These are phyloP conservation scores for Rhizophagus sp. DNA, from an alignment of 192 early-diverging fungal genomes.

Conservation along the genomic window DNA sequence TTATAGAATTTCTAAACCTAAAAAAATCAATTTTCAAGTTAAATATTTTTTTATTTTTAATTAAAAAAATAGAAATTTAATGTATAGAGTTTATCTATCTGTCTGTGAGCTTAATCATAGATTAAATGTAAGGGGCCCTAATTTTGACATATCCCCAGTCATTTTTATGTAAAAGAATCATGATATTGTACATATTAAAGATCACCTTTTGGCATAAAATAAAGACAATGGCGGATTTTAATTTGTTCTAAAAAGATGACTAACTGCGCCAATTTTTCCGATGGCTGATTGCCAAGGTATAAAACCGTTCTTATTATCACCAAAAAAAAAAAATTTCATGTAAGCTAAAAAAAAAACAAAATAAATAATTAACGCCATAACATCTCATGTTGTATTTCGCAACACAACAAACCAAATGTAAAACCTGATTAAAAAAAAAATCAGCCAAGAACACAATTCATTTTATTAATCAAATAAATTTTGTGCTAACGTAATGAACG, in stretches of 20 bases:
- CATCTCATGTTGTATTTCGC: neutral
- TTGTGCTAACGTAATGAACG: too few relatives aligned
- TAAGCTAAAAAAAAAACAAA: neutral
- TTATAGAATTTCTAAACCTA: too few relatives aligned
- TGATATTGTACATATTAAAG: neutral
- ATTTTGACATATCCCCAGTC: neutral
- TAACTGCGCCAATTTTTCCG: neutral
- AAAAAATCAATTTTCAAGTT: too few relatives aligned
- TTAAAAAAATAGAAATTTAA: neutral
- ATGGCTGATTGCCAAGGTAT: neutral
- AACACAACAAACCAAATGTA: neutral
- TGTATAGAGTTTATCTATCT: neutral
- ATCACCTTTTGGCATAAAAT: neutral
- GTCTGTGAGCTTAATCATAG: conserved; percentile 8
- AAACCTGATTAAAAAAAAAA: neutral
- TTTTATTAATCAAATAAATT: neutral
- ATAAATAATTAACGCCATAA: neutral
- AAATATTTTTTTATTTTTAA: too few relatives aligned
- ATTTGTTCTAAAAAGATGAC: neutral
- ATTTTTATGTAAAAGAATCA: neutral
- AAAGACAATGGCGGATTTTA: neutral
- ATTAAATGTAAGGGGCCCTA: neutral
- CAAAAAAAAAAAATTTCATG: too few relatives aligned
- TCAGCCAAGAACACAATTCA: neutral
- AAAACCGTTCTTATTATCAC: too few relatives aligned